phyloP scores from a whole-genome alignment of 2,329 filamentous ascomycete species.

The Alternaria longipes region DNA sequence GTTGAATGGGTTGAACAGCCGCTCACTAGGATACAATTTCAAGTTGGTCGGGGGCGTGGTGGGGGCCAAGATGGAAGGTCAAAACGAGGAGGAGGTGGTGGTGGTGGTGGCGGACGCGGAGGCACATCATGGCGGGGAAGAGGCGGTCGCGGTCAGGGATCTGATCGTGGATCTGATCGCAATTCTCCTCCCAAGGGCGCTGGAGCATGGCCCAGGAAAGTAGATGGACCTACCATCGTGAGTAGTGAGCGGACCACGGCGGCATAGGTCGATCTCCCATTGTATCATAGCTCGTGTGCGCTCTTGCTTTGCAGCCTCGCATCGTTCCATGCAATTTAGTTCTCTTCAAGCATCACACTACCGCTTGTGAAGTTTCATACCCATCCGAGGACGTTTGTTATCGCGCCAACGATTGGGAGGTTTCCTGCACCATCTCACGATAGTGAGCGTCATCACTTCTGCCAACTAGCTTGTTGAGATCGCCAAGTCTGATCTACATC shows the following conservation, averaged over 20 bases:
- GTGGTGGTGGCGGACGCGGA: slow-evolving; percentile 11
- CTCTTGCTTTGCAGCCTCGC: slow-evolving; percentile 4
- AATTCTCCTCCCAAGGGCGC: slow-evolving; percentile 20
- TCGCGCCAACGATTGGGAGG: background rate
- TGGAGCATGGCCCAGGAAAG: slow-evolving; percentile 13
- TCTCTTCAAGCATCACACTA: background rate
- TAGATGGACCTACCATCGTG: slow-evolving; percentile 27
- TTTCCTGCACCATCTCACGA: background rate
- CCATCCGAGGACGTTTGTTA: background rate
- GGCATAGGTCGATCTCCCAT: background rate
- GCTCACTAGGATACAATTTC: slow-evolving; percentile 47
- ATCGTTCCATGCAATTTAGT: slow-evolving; percentile 4
- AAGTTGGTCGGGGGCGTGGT: slow-evolving; percentile 43
- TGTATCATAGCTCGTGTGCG: background rate
- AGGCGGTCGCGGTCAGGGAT: slow-evolving; percentile 16
- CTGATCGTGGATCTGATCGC: slow-evolving; percentile 8
- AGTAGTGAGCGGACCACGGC: slow-evolving; percentile 14
- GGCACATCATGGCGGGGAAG: slow-evolving; percentile 24
- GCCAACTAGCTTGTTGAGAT: background rate
- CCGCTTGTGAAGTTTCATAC: background rate
- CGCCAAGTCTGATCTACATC: background rate
- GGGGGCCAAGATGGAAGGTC: slow-evolving; percentile 20
- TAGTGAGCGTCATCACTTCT: background rate
- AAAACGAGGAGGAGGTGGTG: slow-evolving; percentile 17
- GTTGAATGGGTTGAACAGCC: slow-evolving; percentile 74